Base-by-base conservation (phyloP, 192 early-diverging fungal species). In the Umbelopsis vinacea region DNA sequence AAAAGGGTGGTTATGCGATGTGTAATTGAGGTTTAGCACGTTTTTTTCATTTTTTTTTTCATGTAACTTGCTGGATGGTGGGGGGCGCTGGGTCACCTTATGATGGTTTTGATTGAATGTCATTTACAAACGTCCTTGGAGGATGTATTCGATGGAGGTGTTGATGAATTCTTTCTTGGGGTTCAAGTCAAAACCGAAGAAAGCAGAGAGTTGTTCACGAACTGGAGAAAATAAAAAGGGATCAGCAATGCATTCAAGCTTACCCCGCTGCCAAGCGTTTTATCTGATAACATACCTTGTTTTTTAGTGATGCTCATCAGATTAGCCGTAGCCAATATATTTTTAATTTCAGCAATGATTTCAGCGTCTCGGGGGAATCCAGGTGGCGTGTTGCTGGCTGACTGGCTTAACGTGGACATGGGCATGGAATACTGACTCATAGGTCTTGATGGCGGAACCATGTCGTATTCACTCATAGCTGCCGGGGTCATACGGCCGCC, bases 301-400 rank as follows among this genome's bases (percentile, higher is more conserved):
- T 98, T 98, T 87, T 99, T 98, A 50, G 98, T 99, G 57, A 99
- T 92, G n/a, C 91, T 93, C 97, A 97, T 98, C 68, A 99, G 79
- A 73, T 99, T 92, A 10, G 94, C 94, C 0, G 92, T 93, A 15
- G 89, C 79, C 23, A 99, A 86, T 37, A 97, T 93, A 72, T 91
- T 90, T 68, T 85, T 84, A 45, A 94, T 90, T 72, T 90, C 85
- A 37, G 72, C 70, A 4, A 89, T 76, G 50, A 94, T 80, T 70
- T 94, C 87, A 35, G 90, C 89, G 69, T 95, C 90, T 2, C 89
- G 79, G 24, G 90, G 90, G 5, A 81, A 77, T 19, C 75, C 79
- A 46, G 77, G 77, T 37, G 73, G 70, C 21, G 69, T 52, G 33
- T 37, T 63, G 57, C 57, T 63, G 15, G 17, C 19, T 2, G 57